phyloP scores from a whole-genome alignment of 345 rosid genomes.

The Clarkia xantiana region DNA sequence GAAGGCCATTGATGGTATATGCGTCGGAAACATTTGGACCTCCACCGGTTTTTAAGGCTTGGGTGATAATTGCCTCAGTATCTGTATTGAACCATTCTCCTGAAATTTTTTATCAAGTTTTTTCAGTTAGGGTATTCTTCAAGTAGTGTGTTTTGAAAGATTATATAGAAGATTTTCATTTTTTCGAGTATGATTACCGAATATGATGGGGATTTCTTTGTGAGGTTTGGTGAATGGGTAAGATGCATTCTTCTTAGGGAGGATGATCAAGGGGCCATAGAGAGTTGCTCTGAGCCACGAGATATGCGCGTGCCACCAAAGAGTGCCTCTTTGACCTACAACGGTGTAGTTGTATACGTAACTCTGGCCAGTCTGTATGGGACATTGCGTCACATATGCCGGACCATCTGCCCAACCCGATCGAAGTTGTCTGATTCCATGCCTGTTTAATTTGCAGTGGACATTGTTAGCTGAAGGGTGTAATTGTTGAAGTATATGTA shows the following conservation, averaged over 20 bases:
- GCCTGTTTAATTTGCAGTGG: constrained; percentile 29
- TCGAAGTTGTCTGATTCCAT: constrained; percentile 43
- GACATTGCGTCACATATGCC: constrained; percentile 48
- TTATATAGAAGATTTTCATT: background rate
- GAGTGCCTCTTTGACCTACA: constrained; percentile 47
- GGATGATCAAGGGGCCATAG: constrained; percentile 57
- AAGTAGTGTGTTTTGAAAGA: background rate
- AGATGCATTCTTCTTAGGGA: constrained; percentile 45
- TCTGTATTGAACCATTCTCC: constrained; percentile 76
- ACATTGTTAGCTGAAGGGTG: too few species aligned
- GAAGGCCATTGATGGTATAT: constrained; percentile 58
- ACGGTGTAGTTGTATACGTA: constrained; percentile 46
- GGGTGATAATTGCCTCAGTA: constrained; percentile 52
- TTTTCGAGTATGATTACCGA: constrained; percentile 24
- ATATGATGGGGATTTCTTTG: constrained; percentile 56
- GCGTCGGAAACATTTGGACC: constrained; percentile 84
- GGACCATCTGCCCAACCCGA: constrained; percentile 62
- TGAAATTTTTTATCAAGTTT: constrained; percentile 9
- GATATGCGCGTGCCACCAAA: constrained; percentile 39
- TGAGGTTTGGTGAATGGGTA: constrained; percentile 65
- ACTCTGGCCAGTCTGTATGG: constrained; percentile 40
- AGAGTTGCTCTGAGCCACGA: constrained; percentile 69
- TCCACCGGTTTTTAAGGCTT: constrained; percentile 57
- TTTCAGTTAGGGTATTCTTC: background rate
- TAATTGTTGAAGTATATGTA: too few species aligned